Evolutionary conservation across 176 grass and related monocot species (phyloP), one percentile per base, ranked within the genome.

Genomic region (Lolium multiflorum): DNA sequence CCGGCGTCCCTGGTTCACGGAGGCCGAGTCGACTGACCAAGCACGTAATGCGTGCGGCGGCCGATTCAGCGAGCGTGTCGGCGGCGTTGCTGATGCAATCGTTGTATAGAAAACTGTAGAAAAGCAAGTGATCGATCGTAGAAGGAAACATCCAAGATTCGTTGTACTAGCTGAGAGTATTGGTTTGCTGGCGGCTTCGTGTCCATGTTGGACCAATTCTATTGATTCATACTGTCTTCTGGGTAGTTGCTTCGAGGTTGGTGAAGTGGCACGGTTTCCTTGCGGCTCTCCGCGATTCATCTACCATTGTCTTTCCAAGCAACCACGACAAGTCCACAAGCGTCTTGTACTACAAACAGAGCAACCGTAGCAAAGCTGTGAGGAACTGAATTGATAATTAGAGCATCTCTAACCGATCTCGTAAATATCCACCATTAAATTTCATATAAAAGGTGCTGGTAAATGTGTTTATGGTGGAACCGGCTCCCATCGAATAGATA

Each of bases 1-100:
- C 24, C 77, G 67, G 24, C 37, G 73, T 13, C 76, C 81, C 24
- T 91, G 86, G 90, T 88, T 91, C 26, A 49, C 47, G 2, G 89
- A 88, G 24, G 64, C 39, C 9, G 26, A 54, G 47, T 3, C 63
- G 11, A 1, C 28, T 0, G 44, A 54, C 3, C 21, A 46, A 39
- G 0, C 3, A 1, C 11, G 21, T 0, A 74, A 9, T 12, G 12
- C 44, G 3, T 74, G 71, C 44, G 44, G 60, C 46, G 61, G 26
- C 17, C n/a, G 26, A 18, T 39, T 70, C 64, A 55, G 25, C n/a
- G 22, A 50, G 63, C 31, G 47, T 2, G 47, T 70, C 47, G 62
- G 63, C 17, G 63, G 47, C 1, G 80, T 15, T 14, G 46, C 80
- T 16, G 80, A 82, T 3, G 80, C 28, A 1, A 82, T 82, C 80